Base-by-base conservation (phyloP, 1,284 basidiomycete genomes). In the Boletus subluridellus region DNA sequence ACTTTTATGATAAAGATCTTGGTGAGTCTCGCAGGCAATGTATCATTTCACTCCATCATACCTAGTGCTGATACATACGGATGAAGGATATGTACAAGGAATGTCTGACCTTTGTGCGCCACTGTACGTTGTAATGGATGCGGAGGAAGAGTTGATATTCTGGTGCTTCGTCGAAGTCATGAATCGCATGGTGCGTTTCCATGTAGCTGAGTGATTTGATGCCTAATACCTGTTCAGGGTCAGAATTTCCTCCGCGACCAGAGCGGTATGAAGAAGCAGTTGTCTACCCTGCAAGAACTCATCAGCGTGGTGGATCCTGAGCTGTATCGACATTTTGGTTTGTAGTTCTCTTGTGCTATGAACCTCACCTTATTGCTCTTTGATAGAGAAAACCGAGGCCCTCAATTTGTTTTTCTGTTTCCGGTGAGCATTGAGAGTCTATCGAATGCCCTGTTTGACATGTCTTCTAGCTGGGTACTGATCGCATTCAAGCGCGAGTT, bases 381-480 rank as follows among this genome's bases (percentile, higher is more conserved):
- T 21, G 58, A 58, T 76, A 89, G 95, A 98, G 72, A 90, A 90
- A 75, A 89, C 88, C 0, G 95, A 95, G 60, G 89, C 86, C 2
- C 80, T 99, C 60, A 98, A 99, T 73, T 76, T 99, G 35, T 99
- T 99, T 80, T 98, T 98, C 81, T 97, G 94, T 74, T 99, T 97
- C 83, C 85, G 95, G 81, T 95, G 79, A 66, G 78, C 59, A 58
- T 35, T 15, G 37, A 55, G 32, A 30, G 0, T 24, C 26, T 51
- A 17, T 53, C 28, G 2, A 34, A 14, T 17, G n/a, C 21, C 11
- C 12, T 41, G 26, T 49, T 37, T 67, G 5, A 60, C 54, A 3
- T 42, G 17, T 39, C 45, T 39, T 10, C 28, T 56, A 87, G 91
- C 54, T 94, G 92, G 92, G 83, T 94, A 21, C 78, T 93, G 52